Evolutionary conservation across 2,329 filamentous ascomycete genomes (phyloP).

Genomic region (Davidsoniella virescens): DNA sequence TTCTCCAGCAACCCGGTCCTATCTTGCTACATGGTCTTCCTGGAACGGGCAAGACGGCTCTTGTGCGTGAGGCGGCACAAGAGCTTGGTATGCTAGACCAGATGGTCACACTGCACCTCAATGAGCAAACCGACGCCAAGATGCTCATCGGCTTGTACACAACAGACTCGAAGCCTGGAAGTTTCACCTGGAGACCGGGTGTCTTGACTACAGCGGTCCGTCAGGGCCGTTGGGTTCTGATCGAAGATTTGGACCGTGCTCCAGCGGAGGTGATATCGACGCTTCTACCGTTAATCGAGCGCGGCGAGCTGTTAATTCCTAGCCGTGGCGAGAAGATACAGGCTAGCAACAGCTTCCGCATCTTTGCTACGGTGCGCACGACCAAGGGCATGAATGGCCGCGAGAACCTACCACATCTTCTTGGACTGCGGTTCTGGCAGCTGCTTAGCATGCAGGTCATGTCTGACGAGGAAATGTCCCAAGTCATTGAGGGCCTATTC

Average conservation of each 20-base stretch:
- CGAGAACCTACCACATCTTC: constrained; percentile 53
- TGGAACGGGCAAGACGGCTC: constrained; percentile 78
- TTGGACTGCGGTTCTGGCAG: constrained; percentile 79
- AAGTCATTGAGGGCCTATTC: constrained; percentile 56
- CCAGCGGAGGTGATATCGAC: constrained; percentile 91
- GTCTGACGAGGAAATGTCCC: constrained; percentile 50
- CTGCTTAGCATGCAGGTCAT: constrained; percentile 53
- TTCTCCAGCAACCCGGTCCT: constrained; percentile 52
- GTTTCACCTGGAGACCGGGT: constrained; percentile 83
- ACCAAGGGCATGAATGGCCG: constrained; percentile 50
- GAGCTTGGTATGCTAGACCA: constrained; percentile 61
- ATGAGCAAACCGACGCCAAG: constrained; percentile 96
- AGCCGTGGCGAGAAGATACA: constrained; percentile 73
- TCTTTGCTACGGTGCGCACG: constrained; percentile 82
- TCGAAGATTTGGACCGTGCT: constrained; percentile 90
- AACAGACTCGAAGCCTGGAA: constrained; percentile 70
- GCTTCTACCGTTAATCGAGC: constrained; percentile 79
- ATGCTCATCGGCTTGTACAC: constrained; percentile 90
- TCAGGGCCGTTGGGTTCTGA: constrained; percentile 91
- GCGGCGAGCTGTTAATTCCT: constrained; percentile 77
- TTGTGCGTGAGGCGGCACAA: constrained; percentile 67
- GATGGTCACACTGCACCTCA: constrained; percentile 89
- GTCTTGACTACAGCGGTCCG: constrained; percentile 84
- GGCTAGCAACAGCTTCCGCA: constrained; percentile 70
- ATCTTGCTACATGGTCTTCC: constrained; percentile 68